Percentiles rank a stretch among this genome's conserved stretches.
These are phyloP conservation scores for Quercus berberidifolia DNA, from an alignment of 306 rosid genomes.

Conservation along the genomic window DNA sequence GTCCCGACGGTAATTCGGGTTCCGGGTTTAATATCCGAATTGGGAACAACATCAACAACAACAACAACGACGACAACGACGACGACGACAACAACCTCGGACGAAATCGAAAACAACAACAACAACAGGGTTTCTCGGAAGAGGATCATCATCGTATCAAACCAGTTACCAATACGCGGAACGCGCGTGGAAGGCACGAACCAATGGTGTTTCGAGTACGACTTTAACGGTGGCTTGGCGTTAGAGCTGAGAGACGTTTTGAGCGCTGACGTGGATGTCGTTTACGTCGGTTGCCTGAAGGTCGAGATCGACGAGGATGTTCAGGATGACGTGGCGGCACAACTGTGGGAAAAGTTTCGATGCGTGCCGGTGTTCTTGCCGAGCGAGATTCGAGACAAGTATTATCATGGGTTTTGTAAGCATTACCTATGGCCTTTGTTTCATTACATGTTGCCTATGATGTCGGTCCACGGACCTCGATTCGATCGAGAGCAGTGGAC, in stretches of 20 bases:
- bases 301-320: conserved; percentile 40
- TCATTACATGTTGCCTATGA: conserved; percentile 76
- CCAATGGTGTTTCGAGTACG: conserved; percentile 53
- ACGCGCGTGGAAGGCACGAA: conserved; percentile 8
- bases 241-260: conserved; percentile 65
- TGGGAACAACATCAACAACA: neutral
- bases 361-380: conserved; percentile 67
- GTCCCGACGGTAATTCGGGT: conserved; percentile 21
- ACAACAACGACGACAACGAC: neutral
- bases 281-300: conserved; percentile 58
- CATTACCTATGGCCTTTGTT: conserved; percentile 83
- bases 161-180: conserved; percentile 55
- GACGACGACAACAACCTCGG: too few species aligned
- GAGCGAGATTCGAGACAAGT: conserved; percentile 20
- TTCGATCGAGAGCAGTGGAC: conserved; percentile 53
- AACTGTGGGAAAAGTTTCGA: conserved; percentile 37
- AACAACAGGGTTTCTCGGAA: neutral
- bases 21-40: conserved; percentile 21
- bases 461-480: conserved; percentile 44
- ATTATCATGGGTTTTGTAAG: conserved; percentile 76
- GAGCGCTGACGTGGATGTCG: conserved; percentile 39
- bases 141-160: conserved; percentile 56
- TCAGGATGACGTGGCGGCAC: conserved; percentile 50
- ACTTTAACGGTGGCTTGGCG: conserved; percentile 45
- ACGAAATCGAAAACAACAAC: neutral